Evolutionary conservation across 2,329 filamentous ascomycete genomes (phyloP).

Genomic region (Zalaria obscura): DNA sequence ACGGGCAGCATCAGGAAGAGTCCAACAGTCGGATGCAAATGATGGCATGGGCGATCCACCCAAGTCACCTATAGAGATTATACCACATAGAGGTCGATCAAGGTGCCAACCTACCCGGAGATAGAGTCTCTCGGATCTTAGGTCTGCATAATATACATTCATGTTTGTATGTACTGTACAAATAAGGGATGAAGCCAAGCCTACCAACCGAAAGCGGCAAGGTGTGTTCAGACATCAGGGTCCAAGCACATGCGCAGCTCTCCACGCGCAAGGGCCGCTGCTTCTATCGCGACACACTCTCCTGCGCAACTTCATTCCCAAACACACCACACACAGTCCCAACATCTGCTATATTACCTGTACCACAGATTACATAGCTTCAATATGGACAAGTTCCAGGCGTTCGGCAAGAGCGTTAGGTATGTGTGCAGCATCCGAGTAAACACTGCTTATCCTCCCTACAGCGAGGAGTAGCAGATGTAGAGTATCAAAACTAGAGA

Average conservation of each 20-base stretch:
- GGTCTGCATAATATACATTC: too few relatives aligned
- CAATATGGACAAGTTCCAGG: constrained; percentile 54
- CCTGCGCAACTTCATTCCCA: background rate
- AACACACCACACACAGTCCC: background rate
- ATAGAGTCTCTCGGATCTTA: too few relatives aligned
- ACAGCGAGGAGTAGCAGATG: constrained; percentile 4
- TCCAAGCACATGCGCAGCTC: constrained; percentile 1
- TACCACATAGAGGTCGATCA: background rate
- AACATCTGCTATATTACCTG: background rate
- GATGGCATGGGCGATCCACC: background rate
- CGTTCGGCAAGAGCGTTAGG: constrained; percentile 59
- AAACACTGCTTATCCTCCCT: background rate
- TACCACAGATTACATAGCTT: background rate
- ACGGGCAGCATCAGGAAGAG: too few relatives aligned
- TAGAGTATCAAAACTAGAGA: constrained; percentile 13
- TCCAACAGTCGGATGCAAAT: background rate
- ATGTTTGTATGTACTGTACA: background rate
- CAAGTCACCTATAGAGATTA: background rate
- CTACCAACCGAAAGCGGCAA: constrained; percentile 1
- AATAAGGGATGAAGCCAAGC: background rate
- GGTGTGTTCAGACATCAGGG: constrained; percentile 1
- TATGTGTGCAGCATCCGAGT: constrained; percentile 21
- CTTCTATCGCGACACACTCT: background rate
- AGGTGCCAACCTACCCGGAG: too few relatives aligned
- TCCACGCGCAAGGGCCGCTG: background rate